A percentile compares a stretch with the other conserved stretches of the same genome.
Conservation (phyloP, 352 stramenopile genomes). For the Globisporangium ultimum region DNA sequence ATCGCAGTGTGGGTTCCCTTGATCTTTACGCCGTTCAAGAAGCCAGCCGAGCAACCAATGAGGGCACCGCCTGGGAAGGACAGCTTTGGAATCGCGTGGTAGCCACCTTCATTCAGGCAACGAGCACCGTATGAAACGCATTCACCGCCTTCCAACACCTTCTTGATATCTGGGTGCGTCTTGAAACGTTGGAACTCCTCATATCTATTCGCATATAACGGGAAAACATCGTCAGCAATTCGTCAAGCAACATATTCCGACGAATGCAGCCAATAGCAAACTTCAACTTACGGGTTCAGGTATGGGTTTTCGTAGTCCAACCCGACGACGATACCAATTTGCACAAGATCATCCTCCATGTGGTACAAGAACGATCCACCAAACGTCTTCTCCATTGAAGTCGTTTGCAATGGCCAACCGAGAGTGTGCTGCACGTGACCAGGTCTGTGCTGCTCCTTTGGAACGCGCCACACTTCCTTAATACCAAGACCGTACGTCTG, state of each 20-base stretch:
- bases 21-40: slow-evolving; percentile 99
- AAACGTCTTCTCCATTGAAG: slow-evolving; percentile 93
- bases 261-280: not conserved
- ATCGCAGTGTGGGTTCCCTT: slow-evolving; percentile 99
- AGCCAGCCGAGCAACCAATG: slow-evolving; percentile 97
- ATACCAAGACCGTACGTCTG: slow-evolving; percentile 99
- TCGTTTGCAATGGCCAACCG: slow-evolving; percentile 95
- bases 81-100: slow-evolving; percentile 98
- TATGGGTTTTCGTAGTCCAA: slow-evolving; percentile 99
- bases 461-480: slow-evolving; percentile 96
- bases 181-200: slow-evolving; percentile 99
- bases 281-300: slow-evolving; percentile 88
- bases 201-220: slow-evolving; percentile 46
- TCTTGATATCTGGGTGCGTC: slow-evolving; percentile 93
- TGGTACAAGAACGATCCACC: slow-evolving; percentile 99
- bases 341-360: slow-evolving; percentile 94
- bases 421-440: slow-evolving; percentile 98
- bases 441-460: slow-evolving; percentile 92
- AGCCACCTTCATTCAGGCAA: slow-evolving; percentile 94
- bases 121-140: slow-evolving; percentile 98
- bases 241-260: not conserved
- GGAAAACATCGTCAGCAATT: not conserved
- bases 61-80: slow-evolving; percentile 96
- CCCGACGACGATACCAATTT: slow-evolving; percentile 96
- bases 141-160: slow-evolving; percentile 94